Percentiles rank a stretch among this genome's conserved stretches.
These are phyloP conservation scores for Cryptosporidium ryanae DNA, from an alignment of 169 alveolate species.

Conservation along the genomic window DNA sequence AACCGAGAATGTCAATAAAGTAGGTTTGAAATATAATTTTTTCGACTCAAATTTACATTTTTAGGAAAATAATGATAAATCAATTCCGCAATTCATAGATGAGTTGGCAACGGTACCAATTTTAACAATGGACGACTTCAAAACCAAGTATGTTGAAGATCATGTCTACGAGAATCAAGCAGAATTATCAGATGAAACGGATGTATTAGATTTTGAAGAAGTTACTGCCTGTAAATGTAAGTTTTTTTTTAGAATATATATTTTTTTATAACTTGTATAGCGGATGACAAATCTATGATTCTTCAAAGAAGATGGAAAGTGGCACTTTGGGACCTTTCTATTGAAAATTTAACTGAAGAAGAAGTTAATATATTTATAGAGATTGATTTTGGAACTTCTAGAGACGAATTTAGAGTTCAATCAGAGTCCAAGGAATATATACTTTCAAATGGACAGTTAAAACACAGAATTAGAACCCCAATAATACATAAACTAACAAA, in stretches of 20 bases:
- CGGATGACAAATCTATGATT: background rate
- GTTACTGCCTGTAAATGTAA: background rate
- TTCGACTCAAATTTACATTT: background rate
- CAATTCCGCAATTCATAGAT: slow-evolving; percentile 60
- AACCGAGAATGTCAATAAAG: background rate
- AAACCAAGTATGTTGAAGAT: slow-evolving; percentile 49
- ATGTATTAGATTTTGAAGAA: slow-evolving; percentile 20
- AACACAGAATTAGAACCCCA: slow-evolving; percentile 84
- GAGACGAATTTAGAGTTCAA: slow-evolving; percentile 71
- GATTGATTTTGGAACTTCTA: slow-evolving; percentile 68
- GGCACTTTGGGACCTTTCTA: slow-evolving; percentile 35
- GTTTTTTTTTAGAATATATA: background rate
- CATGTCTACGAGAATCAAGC: background rate
- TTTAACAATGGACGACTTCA: slow-evolving; percentile 63
- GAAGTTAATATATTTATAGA: slow-evolving; percentile 42
- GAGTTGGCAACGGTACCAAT: slow-evolving; percentile 64
- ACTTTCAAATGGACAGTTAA: slow-evolving; percentile 82
- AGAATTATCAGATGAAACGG: slow-evolving; percentile 19
- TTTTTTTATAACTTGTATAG: background rate
- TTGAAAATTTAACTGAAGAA: slow-evolving; percentile 52
- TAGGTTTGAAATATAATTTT: slow-evolving; percentile 22
- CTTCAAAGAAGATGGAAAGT: slow-evolving; percentile 73
- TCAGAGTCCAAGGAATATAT: slow-evolving; percentile 74
- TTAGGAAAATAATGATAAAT: slow-evolving; percentile 1
- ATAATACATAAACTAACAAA: slow-evolving; percentile 82